A percentile compares a stretch with the other conserved stretches of the same genome.
These are phyloP conservation scores for Eruca vesicaria DNA, from an alignment of 441 rosid species.

Conservation along the genomic window DNA sequence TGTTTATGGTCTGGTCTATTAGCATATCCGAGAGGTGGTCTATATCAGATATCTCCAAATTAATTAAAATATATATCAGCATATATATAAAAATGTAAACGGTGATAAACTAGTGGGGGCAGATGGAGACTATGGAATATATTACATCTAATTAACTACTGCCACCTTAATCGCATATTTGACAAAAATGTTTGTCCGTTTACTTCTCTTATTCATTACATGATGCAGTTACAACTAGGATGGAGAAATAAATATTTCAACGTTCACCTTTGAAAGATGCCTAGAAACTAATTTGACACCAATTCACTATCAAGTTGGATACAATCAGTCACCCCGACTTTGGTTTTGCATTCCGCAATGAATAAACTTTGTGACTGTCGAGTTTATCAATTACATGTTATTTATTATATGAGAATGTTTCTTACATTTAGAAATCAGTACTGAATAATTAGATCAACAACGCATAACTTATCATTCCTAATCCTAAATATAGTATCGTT, in stretches of 20 bases:
- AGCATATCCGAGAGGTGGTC: too few species aligned
- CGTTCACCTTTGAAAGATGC: neutral
- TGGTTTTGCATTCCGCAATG: neutral
- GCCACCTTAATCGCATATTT: constrained; percentile 31
- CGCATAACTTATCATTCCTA: neutral
- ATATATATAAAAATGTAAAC: constrained; percentile 12
- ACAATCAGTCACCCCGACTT: constrained; percentile 1
- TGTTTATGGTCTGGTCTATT: too few species aligned
- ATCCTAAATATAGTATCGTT: neutral
- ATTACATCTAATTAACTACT: constrained; percentile 27
- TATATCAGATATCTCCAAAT: neutral
- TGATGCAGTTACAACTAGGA: neutral
- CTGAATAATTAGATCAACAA: too few species aligned
- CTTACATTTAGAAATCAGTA: neutral
- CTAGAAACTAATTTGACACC: neutral
- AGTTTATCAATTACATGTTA: neutral
- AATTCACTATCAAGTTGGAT: neutral
- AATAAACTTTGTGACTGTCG: neutral
- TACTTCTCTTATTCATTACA: neutral
- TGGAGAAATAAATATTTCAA: neutral
- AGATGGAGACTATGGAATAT: constrained; percentile 27
- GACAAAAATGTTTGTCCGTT: neutral
- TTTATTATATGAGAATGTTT: neutral
- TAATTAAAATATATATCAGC: constrained; percentile 17
- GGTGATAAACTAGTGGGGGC: constrained; percentile 27